A percentile compares a stretch with the other conserved stretches of the same genome.
Conservation (phyloP, 2,329 filamentous ascomycete species). For the Teratosphaeria gauchensis region DNA sequence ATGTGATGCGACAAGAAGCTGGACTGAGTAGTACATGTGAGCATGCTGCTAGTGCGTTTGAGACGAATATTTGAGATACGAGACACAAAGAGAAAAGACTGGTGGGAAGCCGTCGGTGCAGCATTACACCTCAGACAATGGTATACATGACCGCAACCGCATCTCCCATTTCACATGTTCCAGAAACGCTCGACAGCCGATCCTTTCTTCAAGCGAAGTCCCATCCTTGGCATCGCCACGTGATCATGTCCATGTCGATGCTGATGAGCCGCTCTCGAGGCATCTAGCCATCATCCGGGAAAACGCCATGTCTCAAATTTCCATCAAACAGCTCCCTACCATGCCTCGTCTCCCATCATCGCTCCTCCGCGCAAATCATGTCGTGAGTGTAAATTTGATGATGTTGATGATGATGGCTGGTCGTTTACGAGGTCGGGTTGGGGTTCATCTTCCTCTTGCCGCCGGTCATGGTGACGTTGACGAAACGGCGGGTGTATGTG, state of each 20-base stretch:
- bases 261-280: not conserved
- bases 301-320: not conserved
- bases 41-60: not conserved
- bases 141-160: not conserved
- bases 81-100: not conserved
- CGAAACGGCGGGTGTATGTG: constrained; percentile 93
- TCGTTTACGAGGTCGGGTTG: constrained; percentile 60
- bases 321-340: not conserved
- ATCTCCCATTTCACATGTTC: not conserved
- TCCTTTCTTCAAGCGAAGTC: not conserved
- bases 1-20: not conserved
- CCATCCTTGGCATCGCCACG: not conserved
- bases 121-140: not conserved
- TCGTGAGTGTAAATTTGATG: not conserved
- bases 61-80: not conserved
- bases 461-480: constrained; percentile 93
- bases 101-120: not conserved
- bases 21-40: not conserved
- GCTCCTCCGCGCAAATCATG: not conserved
- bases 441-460: constrained; percentile 99
- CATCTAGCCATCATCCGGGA: not conserved
- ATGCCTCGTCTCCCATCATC: not conserved
- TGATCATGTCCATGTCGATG: not conserved
- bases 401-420: not conserved
- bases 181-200: not conserved